Evolutionary conservation across 1,284 basidiomycete genomes (phyloP).

Genomic region (Rhodotorula sp.): DNA sequence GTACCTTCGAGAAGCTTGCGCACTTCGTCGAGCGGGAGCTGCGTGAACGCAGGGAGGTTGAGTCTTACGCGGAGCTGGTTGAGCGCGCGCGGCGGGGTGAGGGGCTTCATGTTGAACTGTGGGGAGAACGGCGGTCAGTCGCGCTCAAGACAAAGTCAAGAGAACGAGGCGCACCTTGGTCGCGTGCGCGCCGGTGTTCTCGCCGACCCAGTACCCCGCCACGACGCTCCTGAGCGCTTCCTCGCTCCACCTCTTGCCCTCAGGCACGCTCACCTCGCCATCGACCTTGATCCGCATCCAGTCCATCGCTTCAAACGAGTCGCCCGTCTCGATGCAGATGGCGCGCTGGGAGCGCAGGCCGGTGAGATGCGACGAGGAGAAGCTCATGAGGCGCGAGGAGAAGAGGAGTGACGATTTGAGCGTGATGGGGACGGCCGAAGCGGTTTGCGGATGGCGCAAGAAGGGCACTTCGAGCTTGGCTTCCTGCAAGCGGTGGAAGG

Average conservation of each 20-base stretch:
- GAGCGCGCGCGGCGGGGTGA: background rate
- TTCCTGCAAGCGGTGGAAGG: constrained; percentile 19
- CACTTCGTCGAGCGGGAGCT: background rate
- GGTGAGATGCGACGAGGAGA: constrained; percentile 22
- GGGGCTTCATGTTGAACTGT: constrained; percentile 24
- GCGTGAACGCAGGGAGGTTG: constrained; percentile 18
- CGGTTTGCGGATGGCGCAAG: constrained; percentile 10
- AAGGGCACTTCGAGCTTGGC: constrained; percentile 38
- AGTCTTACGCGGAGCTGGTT: constrained; percentile 17
- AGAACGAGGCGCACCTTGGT: constrained; percentile 10
- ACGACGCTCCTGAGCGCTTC: constrained; percentile 10
- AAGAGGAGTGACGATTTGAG: constrained; percentile 36
- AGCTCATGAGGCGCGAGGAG: constrained; percentile 27
- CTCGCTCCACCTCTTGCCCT: constrained; percentile 14
- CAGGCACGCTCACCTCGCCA: background rate
- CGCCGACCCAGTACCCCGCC: constrained; percentile 33
- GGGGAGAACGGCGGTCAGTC: too few relatives aligned
- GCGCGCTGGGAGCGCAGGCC: constrained; percentile 22
- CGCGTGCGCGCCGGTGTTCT: constrained; percentile 24
- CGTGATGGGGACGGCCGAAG: constrained; percentile 12
- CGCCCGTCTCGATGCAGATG: constrained; percentile 4
- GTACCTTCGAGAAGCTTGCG: background rate
- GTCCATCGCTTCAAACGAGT: constrained; percentile 22
- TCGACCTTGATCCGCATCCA: constrained; percentile 7
- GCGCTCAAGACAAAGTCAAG: background rate